Evolutionary conservation across 441 rosid species (phyloP), one percentile per base, ranked within the genome.

Genomic region (Breynia disticha): DNA sequence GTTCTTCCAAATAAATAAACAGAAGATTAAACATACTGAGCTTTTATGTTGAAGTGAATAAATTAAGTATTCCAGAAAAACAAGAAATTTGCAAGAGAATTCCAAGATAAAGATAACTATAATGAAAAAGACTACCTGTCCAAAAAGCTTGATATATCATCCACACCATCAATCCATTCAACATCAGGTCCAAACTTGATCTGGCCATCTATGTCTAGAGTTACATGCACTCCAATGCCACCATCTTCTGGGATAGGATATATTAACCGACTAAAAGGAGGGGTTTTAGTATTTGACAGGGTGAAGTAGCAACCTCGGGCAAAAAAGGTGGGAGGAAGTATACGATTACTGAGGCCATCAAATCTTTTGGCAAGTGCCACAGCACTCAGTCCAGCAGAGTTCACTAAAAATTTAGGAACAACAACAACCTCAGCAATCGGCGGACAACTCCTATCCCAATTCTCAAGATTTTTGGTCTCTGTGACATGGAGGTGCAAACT

Each of bases 151-250:
- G 83, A 73, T 56, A 63, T 48, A 32, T 85, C 88, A 20, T 78
- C 84, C 45, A 56, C 21, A 64, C 79, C 72, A 45, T 71, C 46
- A 48, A 85, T 85, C 96, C 98, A 90, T 57, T 90, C 95, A 46
- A 90, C 96, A 70, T 90, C 86, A 0, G 96, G 98, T 50, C 98
- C 96, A 76, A 85, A 90, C 83, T 87, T 90, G 50, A 83, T 76
- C 64, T 78, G 78, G 50, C 90, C 93, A 62, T 80, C 84, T 72
- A 90, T 78, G 76, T 87, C 98, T 58, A 90, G 58, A 55, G 95
- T 85, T 59, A 87, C 90, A 67, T 90, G 96, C 57, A 87, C 90
- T 49, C 98, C 95, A 19, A 90, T 74, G 55, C 98, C 96, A 46
- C 95, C 96, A 64, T 81, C 86, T 78, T 87, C 96, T 0, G 98